phyloP scores from a whole-genome alignment of 2,329 filamentous ascomycete species.

The Trichoderma sp. region DNA sequence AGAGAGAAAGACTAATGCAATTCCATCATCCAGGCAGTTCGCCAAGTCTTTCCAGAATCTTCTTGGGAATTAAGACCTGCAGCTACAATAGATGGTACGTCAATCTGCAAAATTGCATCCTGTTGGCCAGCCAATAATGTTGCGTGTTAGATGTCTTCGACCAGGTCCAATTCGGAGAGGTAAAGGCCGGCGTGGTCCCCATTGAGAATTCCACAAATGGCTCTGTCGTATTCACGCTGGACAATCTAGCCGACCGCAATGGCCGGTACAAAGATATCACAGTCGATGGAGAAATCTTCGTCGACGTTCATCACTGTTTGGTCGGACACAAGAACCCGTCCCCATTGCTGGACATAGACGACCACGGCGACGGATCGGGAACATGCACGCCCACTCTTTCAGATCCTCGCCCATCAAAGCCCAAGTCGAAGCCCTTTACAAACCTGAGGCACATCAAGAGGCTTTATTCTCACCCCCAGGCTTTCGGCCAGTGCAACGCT shows the following conservation, averaged over 20 bases:
- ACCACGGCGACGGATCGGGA: conserved; percentile 45
- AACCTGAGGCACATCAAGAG: conserved; percentile 67
- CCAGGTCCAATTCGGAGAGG: conserved; percentile 68
- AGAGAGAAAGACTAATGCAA: not conserved
- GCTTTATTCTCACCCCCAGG: conserved; percentile 92
- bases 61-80: conserved; percentile 56
- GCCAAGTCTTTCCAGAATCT: conserved; percentile 52
- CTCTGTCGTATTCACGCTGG: conserved; percentile 85
- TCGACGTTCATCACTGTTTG: conserved; percentile 87
- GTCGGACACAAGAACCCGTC: conserved; percentile 57
- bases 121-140: not conserved
- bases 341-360: conserved; percentile 38
- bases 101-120: not conserved
- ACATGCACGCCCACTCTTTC: conserved; percentile 55
- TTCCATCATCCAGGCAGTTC: conserved; percentile 45
- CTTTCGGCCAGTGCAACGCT: conserved; percentile 83
- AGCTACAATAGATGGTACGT: conserved; percentile 54
- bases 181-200: conserved; percentile 79
- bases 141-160: conserved; percentile 71
- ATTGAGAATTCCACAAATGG: conserved; percentile 98
- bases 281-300: conserved; percentile 82
- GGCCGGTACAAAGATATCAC: conserved; percentile 67
- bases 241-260: conserved; percentile 79
- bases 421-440: conserved; percentile 52
- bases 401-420: conserved; percentile 50